A percentile compares a stretch with the other conserved stretches of the same genome.
Conservation (phyloP, 352 stramenopile species). For the Pythium rishiriense region DNA sequence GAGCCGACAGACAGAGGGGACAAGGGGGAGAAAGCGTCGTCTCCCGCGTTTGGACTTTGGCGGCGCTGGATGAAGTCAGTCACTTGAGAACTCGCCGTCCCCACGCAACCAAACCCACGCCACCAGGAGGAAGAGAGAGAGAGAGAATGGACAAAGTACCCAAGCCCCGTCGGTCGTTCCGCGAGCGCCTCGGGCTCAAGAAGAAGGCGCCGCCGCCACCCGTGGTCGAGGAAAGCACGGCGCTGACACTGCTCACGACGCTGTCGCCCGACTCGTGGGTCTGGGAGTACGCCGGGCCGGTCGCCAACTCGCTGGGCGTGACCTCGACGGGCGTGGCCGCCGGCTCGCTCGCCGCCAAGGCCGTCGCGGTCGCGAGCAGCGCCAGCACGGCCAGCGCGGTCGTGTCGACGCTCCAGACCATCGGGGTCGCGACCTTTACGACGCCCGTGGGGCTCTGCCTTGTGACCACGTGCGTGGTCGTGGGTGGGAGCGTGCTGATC, state of each 20-base stretch:
- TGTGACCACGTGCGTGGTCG: slow-evolving; percentile 1
- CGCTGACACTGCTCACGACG: background rate
- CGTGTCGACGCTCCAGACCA: background rate
- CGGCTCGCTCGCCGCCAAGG: slow-evolving; percentile 6
- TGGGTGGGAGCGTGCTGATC: background rate
- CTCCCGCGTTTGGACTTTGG: too few species aligned
- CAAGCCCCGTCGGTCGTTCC: background rate
- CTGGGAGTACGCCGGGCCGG: background rate
- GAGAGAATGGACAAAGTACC: background rate
- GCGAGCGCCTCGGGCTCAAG: slow-evolving; percentile 3
- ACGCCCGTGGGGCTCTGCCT: slow-evolving; percentile 7
- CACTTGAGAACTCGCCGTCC: too few species aligned
- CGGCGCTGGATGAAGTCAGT: too few species aligned
- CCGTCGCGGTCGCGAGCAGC: background rate
- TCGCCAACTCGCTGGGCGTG: slow-evolving; percentile 5
- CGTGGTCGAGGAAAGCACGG: background rate
- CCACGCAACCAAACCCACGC: background rate
- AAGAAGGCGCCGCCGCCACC: background rate
- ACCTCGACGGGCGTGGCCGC: background rate
- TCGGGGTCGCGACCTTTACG: background rate
- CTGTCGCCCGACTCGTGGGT: slow-evolving; percentile 4
- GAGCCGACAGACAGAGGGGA: too few species aligned
- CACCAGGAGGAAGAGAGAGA: background rate
- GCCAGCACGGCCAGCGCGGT: background rate
- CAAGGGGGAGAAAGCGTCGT: too few species aligned